These are phyloP conservation scores for Arthroderma sp. DNA, from an alignment of 2,329 filamentous ascomycete genomes.

Conservation along the genomic window DNA sequence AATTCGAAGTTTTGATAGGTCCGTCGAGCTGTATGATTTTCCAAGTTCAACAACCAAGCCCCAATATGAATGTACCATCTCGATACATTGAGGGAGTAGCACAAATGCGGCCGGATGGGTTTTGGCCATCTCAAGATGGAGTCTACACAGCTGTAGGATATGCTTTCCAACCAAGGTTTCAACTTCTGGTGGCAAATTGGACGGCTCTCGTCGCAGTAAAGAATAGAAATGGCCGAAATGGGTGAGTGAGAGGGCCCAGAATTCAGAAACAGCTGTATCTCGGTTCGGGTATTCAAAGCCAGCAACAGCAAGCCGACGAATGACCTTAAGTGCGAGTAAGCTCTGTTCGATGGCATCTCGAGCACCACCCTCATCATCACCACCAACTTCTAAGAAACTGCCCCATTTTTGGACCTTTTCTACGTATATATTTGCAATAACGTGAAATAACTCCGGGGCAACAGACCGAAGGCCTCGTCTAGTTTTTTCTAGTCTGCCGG, in stretches of 20 bases:
- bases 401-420: constrained; percentile 60
- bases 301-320: constrained; percentile 63
- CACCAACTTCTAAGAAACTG: constrained; percentile 43
- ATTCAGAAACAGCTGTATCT: constrained; percentile 59
- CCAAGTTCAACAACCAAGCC: constrained; percentile 63
- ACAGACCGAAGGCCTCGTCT: constrained; percentile 64
- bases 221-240: constrained; percentile 67
- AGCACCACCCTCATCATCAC: constrained; percentile 45
- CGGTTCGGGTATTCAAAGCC: constrained; percentile 76
- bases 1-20: constrained; percentile 22
- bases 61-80: constrained; percentile 76
- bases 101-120: constrained; percentile 71
- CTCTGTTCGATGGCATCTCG: constrained; percentile 61
- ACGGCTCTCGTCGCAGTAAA: constrained; percentile 46
- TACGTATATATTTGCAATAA: constrained; percentile 66
- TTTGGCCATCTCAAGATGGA: constrained; percentile 76
- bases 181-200: constrained; percentile 38
- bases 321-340: constrained; percentile 61
- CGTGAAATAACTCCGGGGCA: constrained; percentile 70
- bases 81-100: constrained; percentile 63
- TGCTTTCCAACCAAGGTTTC: constrained; percentile 66
- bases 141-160: constrained; percentile 75
- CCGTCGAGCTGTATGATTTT: constrained; percentile 41
- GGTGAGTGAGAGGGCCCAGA: constrained; percentile 66
- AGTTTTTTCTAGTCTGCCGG: constrained; percentile 60